phyloP scores from a whole-genome alignment of 73 alveolate genomes.

The Loxodes magnus region DNA sequence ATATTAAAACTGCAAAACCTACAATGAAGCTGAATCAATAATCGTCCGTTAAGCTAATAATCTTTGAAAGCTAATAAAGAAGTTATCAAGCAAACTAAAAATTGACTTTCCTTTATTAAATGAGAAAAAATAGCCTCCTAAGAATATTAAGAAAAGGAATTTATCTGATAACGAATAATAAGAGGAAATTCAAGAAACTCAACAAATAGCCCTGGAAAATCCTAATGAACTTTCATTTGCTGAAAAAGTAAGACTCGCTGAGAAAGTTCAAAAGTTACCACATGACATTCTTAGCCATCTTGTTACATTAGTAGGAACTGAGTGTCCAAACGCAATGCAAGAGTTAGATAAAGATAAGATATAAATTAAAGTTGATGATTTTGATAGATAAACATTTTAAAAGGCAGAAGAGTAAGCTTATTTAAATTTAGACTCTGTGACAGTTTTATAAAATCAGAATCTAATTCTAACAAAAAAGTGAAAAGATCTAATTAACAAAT shows the following conservation, averaged over 20 bases:
- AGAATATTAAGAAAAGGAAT: too few relatives aligned
- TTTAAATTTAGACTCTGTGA: too few relatives aligned
- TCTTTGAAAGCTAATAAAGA: too few relatives aligned
- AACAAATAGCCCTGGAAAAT: too few relatives aligned
- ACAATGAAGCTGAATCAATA: conserved; percentile 24
- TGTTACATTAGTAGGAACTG: conserved; percentile 37
- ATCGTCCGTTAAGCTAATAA: conserved; percentile 16
- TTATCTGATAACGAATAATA: too few relatives aligned
- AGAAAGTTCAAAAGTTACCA: conserved; percentile 44
- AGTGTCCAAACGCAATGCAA: conserved; percentile 51
- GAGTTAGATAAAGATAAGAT: conserved; percentile 59
- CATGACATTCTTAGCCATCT: conserved; percentile 50
- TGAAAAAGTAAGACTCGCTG: conserved; percentile 51
- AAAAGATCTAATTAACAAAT: too few relatives aligned
- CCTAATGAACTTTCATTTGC: conserved; percentile 21
- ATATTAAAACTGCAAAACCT: conserved; percentile 20
- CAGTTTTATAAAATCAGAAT: too few relatives aligned
- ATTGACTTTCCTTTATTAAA: too few relatives aligned
- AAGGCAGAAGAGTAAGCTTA: conserved; percentile 13
- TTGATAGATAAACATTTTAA: conserved; percentile 56
- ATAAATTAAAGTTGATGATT: conserved; percentile 53
- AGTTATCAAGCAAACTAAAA: too few relatives aligned
- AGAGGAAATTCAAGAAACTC: too few relatives aligned
- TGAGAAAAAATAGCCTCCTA: too few relatives aligned
- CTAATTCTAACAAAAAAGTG: too few relatives aligned